These are phyloP conservation scores for Eragrostis curvula DNA, from an alignment of 176 grass and related monocot genomes.

Conservation along the genomic window DNA sequence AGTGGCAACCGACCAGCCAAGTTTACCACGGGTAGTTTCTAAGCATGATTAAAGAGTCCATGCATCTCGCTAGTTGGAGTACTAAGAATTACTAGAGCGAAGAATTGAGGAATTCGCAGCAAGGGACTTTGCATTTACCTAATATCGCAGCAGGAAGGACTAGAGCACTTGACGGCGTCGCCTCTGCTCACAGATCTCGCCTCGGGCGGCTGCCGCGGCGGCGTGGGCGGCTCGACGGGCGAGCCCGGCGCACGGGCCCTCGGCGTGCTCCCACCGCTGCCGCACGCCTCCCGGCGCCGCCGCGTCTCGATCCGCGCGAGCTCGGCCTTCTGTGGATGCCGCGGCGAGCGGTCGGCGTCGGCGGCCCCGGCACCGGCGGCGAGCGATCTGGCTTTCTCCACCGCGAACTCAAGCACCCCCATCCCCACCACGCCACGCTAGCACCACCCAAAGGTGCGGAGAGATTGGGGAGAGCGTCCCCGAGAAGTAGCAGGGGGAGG, in stretches of 20 bases:
- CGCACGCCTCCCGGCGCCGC: conserved; percentile 10
- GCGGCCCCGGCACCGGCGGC: conserved; percentile 20
- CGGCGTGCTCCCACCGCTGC: conserved; percentile 17
- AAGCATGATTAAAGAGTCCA: conserved; percentile 1
- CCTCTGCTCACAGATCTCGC: conserved; percentile 55
- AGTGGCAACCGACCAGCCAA: not conserved
- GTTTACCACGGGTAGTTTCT: not conserved
- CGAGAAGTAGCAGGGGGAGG: not conserved
- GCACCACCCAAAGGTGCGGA: not conserved
- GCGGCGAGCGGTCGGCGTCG: conserved; percentile 26
- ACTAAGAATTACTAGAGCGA: not conserved
- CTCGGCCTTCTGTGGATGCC: conserved; percentile 31
- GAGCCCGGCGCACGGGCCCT: conserved; percentile 45
- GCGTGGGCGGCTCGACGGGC: conserved; percentile 48
- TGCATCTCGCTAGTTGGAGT: not conserved
- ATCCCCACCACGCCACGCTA: conserved; percentile 38
- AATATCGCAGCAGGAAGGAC: conserved; percentile 28
- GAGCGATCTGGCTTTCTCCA: conserved; percentile 66
- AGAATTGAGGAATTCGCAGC: not conserved
- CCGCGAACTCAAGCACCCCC: conserved; percentile 63
- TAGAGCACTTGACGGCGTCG: not conserved
- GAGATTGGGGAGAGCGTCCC: not conserved
- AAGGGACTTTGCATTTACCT: conserved; percentile 43
- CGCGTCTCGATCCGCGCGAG: conserved; percentile 52
- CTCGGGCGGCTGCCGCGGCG: conserved; percentile 35